A percentile compares a stretch with the other conserved stretches of the same genome.
Evolutionary conservation across 208 protist genomes (phyloP).

Genomic region (Phytomonas sp.): DNA sequence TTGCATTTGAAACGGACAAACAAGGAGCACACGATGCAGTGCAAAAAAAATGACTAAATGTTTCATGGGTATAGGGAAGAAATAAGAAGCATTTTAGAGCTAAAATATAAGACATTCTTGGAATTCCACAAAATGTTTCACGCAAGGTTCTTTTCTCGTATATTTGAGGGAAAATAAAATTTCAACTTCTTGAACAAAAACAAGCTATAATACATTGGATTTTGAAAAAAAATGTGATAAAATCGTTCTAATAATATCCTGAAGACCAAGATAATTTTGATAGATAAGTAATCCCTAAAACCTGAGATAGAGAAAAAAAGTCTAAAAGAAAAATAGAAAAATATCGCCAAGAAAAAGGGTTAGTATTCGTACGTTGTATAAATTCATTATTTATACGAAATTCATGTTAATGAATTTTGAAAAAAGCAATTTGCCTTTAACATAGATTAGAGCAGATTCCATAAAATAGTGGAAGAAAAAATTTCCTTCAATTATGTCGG

Average conservation of each 20-base stretch:
- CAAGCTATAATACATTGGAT: not conserved
- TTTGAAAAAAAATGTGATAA: too few species aligned
- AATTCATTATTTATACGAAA: not conserved
- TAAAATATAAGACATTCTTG: too few species aligned
- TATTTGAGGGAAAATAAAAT: not conserved
- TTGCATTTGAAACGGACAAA: not conserved
- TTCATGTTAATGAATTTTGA: not conserved
- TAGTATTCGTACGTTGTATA: not conserved
- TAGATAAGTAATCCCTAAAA: not conserved
- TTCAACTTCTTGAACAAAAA: not conserved
- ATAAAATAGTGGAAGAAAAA: not conserved
- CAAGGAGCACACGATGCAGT: not conserved
- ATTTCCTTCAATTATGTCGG: constrained; percentile 16
- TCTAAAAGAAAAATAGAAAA: constrained; percentile 9
- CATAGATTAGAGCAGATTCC: not conserved
- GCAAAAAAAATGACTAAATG: not conserved
- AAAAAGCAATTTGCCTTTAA: not conserved
- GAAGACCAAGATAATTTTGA: not conserved
- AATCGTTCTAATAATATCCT: not conserved
- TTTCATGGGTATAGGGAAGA: not conserved
- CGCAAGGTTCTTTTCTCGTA: not conserved
- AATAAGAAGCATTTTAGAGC: not conserved
- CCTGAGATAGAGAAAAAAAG: not conserved
- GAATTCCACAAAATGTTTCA: too few species aligned
- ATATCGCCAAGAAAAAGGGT: not conserved